Evolutionary conservation across 1,284 basidiomycete genomes (phyloP), one percentile per base, ranked within the genome.

Genomic region (Bondarzewia mesenterica): DNA sequence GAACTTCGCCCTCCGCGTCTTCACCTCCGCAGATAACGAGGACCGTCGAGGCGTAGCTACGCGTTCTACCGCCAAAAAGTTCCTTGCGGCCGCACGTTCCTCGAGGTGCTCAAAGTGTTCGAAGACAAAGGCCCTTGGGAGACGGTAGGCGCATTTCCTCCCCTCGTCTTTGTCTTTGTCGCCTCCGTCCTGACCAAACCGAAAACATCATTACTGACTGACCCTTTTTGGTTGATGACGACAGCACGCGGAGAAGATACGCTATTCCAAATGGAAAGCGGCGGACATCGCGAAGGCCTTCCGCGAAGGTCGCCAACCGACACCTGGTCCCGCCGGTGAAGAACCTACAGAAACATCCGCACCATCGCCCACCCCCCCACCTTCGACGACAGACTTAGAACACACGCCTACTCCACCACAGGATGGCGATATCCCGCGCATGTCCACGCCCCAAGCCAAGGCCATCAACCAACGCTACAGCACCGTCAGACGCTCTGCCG

Each of bases 261-360:
- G 79, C 48, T 95, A 95, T 64, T 77, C 90, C 6, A 93, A 93
- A 66, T 94, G 92, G 92, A 93, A 93, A 63, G 92, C 92, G 26
- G 80, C 85, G 5, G 89, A 93, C 55, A 92, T 95, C 37, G 78
- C 85, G 16, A 93, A 89, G 63, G 89, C 92, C 2, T 78, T 90
- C 60, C 80, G 90, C n/a, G 90, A 93, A 63, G 90, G 89, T 10
- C 77, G 84, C 22, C 78, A 75, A 52, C 89, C 89, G 40, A 68
- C 71, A 1, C 76, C 87, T 1, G 86, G 82, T 10, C 77, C 82
- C 42, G 74, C 78, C 42, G 77, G 66, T 29, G 69, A 68, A 64
- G 63, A 15, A 53, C 67, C 16, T 62, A 65, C 42, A 63, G 66
- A 50, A 49, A 44, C 21, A 36, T 25, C 12, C 42, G 52, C 42